Conservation (phyloP, 2,329 filamentous ascomycete genomes). For the Pseudocercospora eumusae region DNA sequence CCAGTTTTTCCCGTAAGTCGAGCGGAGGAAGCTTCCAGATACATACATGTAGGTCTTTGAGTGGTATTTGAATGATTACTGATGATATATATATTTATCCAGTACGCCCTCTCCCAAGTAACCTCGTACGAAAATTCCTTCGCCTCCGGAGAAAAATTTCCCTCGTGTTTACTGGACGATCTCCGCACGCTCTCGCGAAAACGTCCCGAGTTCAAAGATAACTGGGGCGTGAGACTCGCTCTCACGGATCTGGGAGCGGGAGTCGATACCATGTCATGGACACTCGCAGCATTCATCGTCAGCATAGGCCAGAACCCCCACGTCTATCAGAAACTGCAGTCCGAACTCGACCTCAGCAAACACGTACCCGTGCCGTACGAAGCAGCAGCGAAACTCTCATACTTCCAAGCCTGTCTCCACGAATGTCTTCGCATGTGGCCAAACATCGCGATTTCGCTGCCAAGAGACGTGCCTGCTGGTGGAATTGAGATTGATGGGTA, state of each 20-base stretch:
- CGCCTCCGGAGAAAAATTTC: conserved; percentile 1
- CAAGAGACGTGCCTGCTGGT: conserved; percentile 30
- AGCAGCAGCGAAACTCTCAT: neutral
- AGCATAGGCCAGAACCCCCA: neutral
- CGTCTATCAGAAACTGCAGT: conserved; percentile 5
- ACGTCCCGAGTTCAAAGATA: conserved; percentile 9
- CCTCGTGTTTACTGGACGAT: conserved; percentile 13
- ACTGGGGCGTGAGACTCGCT: conserved; percentile 12
- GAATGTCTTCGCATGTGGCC: conserved; percentile 18
- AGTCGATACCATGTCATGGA: conserved; percentile 20
- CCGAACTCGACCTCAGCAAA: conserved; percentile 7
- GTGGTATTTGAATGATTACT: no score
- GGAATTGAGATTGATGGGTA: conserved; percentile 28
- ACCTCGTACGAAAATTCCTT: conserved; percentile 3
- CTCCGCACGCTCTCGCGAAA: neutral
- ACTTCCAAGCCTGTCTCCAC: conserved; percentile 20
- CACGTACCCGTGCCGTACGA: conserved; percentile 10
- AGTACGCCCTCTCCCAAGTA: conserved; percentile 10
- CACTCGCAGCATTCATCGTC: conserved; percentile 14
- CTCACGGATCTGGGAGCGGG: conserved; percentile 14
- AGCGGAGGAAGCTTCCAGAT: neutral
- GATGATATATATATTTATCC: neutral
- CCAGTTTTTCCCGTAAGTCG: conserved; percentile 13
- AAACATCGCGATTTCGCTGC: conserved; percentile 27
- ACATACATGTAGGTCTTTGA: no score